These are phyloP conservation scores for Mycena crocata DNA, from an alignment of 768 basidiomycete species.

Conservation along the genomic window DNA sequence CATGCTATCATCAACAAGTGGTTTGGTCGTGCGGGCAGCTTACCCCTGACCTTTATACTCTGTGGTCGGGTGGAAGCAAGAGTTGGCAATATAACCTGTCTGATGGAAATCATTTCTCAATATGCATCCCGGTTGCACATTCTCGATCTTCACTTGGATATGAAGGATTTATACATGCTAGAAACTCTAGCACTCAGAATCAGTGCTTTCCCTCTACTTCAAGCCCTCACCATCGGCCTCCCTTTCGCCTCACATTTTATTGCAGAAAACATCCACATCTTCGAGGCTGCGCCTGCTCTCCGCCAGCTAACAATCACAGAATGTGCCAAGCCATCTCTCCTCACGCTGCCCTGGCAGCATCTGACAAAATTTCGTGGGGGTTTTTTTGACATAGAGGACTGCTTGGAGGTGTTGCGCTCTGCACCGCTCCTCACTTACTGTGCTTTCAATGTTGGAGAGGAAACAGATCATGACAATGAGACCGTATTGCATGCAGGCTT, in stretches of 20 bases:
- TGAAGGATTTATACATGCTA: background rate
- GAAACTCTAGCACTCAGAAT: no score
- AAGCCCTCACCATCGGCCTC: background rate
- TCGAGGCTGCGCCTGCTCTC: background rate
- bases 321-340: background rate
- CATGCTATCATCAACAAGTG: background rate
- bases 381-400: background rate
- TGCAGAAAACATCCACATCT: background rate
- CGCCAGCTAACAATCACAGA: background rate
- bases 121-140: background rate
- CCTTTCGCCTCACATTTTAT: no score
- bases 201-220: background rate
- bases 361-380: background rate
- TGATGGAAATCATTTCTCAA: background rate
- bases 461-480: background rate
- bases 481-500: background rate
- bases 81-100: background rate
- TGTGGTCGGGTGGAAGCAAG: background rate
- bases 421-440: background rate
- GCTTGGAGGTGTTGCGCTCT: background rate
- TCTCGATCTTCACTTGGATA: background rate
- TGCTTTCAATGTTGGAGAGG: background rate
- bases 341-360: background rate
- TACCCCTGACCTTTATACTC: background rate
- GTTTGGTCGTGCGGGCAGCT: background rate